A percentile compares a stretch with the other conserved stretches of the same genome.
phyloP scores from a whole-genome alignment of 305 asterid genomes.

The Fraxinus xanthoxyloides region DNA sequence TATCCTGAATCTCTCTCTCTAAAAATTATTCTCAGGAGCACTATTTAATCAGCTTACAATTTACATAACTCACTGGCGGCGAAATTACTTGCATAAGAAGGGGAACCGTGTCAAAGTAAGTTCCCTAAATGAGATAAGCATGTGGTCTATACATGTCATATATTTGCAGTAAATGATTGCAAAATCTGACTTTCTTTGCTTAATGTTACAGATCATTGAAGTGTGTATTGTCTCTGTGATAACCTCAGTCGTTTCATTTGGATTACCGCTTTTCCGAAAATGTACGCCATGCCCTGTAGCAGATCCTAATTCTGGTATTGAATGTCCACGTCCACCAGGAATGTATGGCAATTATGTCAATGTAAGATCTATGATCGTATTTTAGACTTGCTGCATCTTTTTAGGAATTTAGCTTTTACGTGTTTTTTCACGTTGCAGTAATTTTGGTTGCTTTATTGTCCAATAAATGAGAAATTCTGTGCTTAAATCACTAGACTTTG shows the following conservation, averaged over 20 bases:
- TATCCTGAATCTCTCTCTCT: slow-evolving; percentile 3
- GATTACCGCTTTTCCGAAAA: slow-evolving; percentile 79
- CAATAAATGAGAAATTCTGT: not conserved
- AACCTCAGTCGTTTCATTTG: slow-evolving; percentile 85
- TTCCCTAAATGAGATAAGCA: slow-evolving; percentile 24
- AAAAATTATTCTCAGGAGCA: slow-evolving; percentile 54
- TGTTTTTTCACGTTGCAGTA: not conserved
- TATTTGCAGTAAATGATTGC: slow-evolving; percentile 5
- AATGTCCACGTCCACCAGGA: slow-evolving; percentile 96
- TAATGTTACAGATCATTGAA: slow-evolving; percentile 70
- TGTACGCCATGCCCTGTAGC: slow-evolving; percentile 96
- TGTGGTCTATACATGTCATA: slow-evolving; percentile 7
- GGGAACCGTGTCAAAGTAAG: slow-evolving; percentile 86
- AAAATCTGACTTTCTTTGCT: slow-evolving; percentile 20
- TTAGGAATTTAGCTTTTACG: slow-evolving; percentile 6
- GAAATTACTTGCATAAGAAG: slow-evolving; percentile 86
- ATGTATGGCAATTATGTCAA: slow-evolving; percentile 96
- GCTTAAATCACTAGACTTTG: not conserved
- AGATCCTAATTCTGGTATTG: slow-evolving; percentile 72
- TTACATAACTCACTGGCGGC: slow-evolving; percentile 79
- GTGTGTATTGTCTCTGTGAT: slow-evolving; percentile 80
- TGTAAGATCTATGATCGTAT: slow-evolving; percentile 41
- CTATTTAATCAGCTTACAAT: slow-evolving; percentile 92
- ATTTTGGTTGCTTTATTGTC: not conserved
- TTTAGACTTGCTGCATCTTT: slow-evolving; percentile 12